Evolutionary conservation across 2,329 filamentous ascomycete species (phyloP).

Genomic region (Ophiostoma quercus): DNA sequence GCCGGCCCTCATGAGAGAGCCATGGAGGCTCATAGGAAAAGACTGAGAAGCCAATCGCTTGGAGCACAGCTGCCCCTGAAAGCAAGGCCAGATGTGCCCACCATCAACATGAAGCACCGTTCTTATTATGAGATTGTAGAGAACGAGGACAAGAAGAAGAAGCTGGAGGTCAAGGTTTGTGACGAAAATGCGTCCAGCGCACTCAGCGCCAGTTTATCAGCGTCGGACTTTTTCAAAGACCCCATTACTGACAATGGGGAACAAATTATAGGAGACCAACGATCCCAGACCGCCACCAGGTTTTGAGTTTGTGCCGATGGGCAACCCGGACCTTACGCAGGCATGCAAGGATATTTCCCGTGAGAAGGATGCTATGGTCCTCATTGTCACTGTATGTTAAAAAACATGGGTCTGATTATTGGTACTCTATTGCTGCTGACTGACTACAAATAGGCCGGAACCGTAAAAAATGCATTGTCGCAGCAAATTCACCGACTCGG

Average conservation of each 20-base stretch:
- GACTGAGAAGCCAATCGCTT: slow-evolving; percentile 30
- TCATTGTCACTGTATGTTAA: slow-evolving; percentile 58
- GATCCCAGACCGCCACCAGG: slow-evolving; percentile 51
- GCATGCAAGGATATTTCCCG: slow-evolving; percentile 61
- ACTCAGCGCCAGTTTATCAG: neutral
- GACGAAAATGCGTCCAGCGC: neutral
- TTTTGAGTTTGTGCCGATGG: slow-evolving; percentile 58
- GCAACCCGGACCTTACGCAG: slow-evolving; percentile 55
- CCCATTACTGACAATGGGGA: neutral
- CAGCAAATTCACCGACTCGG: slow-evolving; percentile 55
- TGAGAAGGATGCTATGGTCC: slow-evolving; percentile 58
- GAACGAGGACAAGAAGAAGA: slow-evolving; percentile 60
- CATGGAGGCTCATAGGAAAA: slow-evolving; percentile 34
- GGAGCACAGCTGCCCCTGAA: slow-evolving; percentile 31
- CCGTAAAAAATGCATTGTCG: slow-evolving; percentile 32
- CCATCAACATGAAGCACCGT: slow-evolving; percentile 51
- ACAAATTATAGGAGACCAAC: slow-evolving; percentile 45
- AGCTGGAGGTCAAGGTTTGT: slow-evolving; percentile 56
- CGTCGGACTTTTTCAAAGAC: neutral
- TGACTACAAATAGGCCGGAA: neutral
- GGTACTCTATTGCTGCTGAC: neutral
- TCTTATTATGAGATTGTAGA: slow-evolving; percentile 61
- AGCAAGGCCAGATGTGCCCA: slow-evolving; percentile 32
- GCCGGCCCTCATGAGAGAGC: slow-evolving; percentile 31
- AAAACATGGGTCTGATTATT: neutral